Base-by-base conservation (phyloP, 441 rosid species). In the Gossypium gossypioides region DNA sequence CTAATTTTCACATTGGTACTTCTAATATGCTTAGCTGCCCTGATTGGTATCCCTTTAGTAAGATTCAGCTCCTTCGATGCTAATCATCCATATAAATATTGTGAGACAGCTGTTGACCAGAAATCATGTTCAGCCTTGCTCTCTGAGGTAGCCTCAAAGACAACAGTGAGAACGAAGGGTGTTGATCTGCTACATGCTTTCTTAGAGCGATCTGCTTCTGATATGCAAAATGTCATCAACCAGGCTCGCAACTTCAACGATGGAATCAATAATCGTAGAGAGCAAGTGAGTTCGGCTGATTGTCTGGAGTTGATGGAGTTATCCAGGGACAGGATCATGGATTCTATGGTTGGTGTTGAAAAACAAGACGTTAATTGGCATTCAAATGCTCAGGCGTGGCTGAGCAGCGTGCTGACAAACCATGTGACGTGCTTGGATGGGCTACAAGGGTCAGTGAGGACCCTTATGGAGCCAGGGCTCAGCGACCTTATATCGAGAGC, bases 401-500 rank as follows among this genome's bases (percentile, higher is more conserved):
- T 91, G 22, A 88, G 97, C 71, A 73, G 86, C 48, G 86, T 84
- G 9, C 89, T 91, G 34, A 87, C 97, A 3, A 91, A 86, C 80
- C 88, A 86, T 44, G 76, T 81, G 74, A 91, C 94, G 0, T 91
- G 97, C 74, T 69, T 78, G 16, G 94, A 91, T 18, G 83, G 88
- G 37, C 77, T 86, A 0, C 63, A 61, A 6, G 88, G 79, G 68
- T 51, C 80, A 0, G 75, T 84, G 25, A 18, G 55, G 18, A 57
- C 27, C 22, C 42, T 56, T 22, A 72, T 89, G 74, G 74, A 82
- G 71, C 74, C 87, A n/a, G 29, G 60, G 32, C 71, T 87, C 1
- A 56, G 80, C 5, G 81, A 85, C 67, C 73, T 91, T 80, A 80
- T 83, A 37, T 70, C 77, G 16, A 75, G 79, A 60, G 80, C 91